Evolutionary conservation across 345 rosid genomes (phyloP), one percentile per base, ranked within the genome.

Genomic region (Litchi chinensis): DNA sequence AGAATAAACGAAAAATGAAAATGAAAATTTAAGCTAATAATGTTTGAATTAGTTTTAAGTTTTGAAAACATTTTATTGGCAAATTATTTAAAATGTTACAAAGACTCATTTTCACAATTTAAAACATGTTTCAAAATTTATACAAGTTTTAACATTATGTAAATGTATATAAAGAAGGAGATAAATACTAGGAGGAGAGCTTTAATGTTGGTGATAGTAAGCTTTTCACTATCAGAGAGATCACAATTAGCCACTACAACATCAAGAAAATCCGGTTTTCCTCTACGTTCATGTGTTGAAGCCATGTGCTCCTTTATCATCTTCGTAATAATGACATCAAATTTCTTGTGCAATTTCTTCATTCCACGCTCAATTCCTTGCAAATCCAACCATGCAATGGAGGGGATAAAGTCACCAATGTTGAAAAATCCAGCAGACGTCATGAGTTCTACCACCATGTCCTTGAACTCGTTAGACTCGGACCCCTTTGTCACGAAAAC

Each of bases 381-480:
- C 68, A 90, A 76, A 78, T 91, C 95, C 92, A 90, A 80, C 92
- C 93, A 91, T 0, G 84, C 86, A 28, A 91, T 83, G 11, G 87
- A 79, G 8, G 93, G 92, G 9, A 91, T 80, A 28, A 88, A 91
- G 60, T 91, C 92, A 0, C 95, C 92, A 39, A 90, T 77, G 8
- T 90, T 91, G 81, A 90, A 88, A 37, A 28, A 54, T 0, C 93
- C 91, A 0, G 88, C 91, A 0, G 85, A 63, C 0, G 92, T 88
- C 91, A 91, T 87, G 16, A 87, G 85, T 76, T 91, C 92, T 81
- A 88, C 90, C 74, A 91, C 93, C 87, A 90, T 87, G 74, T 88
- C 88, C 65, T 87, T 90, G 59, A 91, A 87, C 87, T 86, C 85
- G 1, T 85, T 87, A 0, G 91, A 86, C 76, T 87, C 86, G 0